Evolutionary conservation across 805 yeast genomes (phyloP).

Genomic region (Metschnikowia dekortorum): DNA sequence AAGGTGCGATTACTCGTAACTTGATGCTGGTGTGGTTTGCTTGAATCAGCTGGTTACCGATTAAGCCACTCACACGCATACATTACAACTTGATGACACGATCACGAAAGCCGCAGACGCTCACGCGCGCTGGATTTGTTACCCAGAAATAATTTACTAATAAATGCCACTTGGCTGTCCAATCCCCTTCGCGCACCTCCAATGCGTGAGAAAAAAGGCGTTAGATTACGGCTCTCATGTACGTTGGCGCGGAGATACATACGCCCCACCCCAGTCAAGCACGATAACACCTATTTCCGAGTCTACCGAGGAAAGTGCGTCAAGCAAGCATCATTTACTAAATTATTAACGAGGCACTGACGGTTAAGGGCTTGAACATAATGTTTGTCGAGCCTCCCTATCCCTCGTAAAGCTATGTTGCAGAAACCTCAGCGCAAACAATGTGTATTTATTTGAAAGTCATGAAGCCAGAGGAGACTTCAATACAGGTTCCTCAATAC

Average conservation of each 20-base stretch:
- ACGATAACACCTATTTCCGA: not conserved
- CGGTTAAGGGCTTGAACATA: not conserved
- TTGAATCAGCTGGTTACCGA: not conserved
- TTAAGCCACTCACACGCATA: not conserved
- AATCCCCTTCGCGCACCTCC: not conserved
- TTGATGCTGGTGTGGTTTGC: not conserved
- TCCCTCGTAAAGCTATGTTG: no score
- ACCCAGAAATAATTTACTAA: not conserved
- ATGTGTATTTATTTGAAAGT: no score
- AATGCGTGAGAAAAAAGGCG: not conserved
- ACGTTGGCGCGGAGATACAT: not conserved
- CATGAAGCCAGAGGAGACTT: no score
- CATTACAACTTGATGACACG: not conserved
- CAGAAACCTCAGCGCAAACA: no score
- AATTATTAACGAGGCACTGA: not conserved
- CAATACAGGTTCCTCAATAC: no score
- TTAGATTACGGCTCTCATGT: not conserved
- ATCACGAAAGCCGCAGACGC: not conserved
- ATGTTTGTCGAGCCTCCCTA: no score
- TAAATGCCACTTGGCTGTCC: not conserved
- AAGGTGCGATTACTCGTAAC: conserved; percentile 22
- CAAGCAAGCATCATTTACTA: not conserved
- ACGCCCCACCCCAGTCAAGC: not conserved
- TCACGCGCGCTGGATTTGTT: no score
- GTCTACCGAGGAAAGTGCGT: not conserved